phyloP scores from a whole-genome alignment of 2,329 filamentous ascomycete genomes.

The Fusarium fracticaudum region DNA sequence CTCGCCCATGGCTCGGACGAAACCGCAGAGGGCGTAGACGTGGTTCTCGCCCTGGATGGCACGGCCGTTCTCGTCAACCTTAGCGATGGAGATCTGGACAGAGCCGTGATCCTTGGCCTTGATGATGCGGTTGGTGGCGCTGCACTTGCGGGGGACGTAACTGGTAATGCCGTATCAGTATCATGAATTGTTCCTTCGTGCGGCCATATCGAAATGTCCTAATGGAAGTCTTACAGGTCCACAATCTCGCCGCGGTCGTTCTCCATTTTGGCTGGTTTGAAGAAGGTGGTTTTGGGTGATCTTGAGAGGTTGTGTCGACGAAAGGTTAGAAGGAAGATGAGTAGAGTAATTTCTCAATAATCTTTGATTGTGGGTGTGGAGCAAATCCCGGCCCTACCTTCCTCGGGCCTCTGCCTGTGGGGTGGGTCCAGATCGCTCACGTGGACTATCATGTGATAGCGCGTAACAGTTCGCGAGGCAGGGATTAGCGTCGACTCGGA shows the following conservation, averaged over 20 bases:
- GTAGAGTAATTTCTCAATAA: constrained; percentile 25
- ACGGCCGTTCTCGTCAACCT: constrained; percentile 98
- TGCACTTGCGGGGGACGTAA: constrained; percentile 99
- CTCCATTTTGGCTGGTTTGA: constrained; percentile 81
- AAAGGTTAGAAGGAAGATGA: constrained; percentile 39
- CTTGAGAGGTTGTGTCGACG: constrained; percentile 45
- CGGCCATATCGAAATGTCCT: constrained; percentile 6
- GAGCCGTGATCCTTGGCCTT: constrained; percentile 99
- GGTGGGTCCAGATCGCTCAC: constrained; percentile 36
- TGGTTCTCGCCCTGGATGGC: constrained; percentile 95
- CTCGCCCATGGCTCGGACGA: constrained; percentile 98
- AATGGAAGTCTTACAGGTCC: constrained; percentile 80
- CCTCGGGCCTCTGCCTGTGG: constrained; percentile 31
- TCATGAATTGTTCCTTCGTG: constrained; percentile 31
- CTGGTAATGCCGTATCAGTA: constrained; percentile 58
- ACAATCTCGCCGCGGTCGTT: constrained; percentile 99
- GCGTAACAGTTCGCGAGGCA: constrained; percentile 34
- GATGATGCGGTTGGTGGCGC: constrained; percentile 99
- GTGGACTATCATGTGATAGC: constrained; percentile 45
- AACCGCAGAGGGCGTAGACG: constrained; percentile 96
- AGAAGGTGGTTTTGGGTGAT: constrained; percentile 42
- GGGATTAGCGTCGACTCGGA: constrained; percentile 10
- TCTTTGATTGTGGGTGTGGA: constrained; percentile 42
- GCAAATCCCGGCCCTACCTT: constrained; percentile 15
- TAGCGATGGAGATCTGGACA: constrained; percentile 95